phyloP scores from a whole-genome alignment of 2,329 filamentous ascomycete species.

The Proliferodiscus dingleyae region DNA sequence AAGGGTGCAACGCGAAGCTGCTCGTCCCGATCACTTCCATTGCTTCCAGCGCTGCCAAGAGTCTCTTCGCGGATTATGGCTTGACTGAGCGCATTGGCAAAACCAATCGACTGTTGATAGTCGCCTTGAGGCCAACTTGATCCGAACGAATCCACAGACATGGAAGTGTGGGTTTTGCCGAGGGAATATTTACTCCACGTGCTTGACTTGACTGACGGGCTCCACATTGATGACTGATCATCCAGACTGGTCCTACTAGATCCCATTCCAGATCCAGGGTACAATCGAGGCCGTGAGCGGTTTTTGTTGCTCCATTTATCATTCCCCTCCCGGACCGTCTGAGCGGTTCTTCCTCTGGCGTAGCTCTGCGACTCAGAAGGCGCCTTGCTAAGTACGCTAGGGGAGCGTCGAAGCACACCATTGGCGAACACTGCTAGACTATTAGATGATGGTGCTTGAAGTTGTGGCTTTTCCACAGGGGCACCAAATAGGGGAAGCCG shows the following conservation, averaged over 20 bases:
- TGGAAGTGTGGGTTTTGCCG: conserved; percentile 83
- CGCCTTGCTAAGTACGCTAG: conserved; percentile 88
- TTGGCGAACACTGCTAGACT: conserved; percentile 64
- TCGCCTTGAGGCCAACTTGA: conserved; percentile 71
- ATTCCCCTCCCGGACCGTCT: conserved; percentile 34
- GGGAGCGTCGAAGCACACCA: conserved; percentile 74
- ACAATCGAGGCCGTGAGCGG: conserved; percentile 70
- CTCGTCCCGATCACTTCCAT: conserved; percentile 35
- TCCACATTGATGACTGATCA: conserved; percentile 86
- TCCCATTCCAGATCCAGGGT: conserved; percentile 74
- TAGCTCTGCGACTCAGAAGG: conserved; percentile 76
- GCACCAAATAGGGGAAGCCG: conserved; percentile 82
- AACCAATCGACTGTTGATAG: conserved; percentile 94
- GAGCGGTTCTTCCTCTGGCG: conserved; percentile 64
- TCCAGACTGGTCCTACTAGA: conserved; percentile 94
- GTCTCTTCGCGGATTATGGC: conserved; percentile 91
- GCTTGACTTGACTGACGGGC: conserved; percentile 72
- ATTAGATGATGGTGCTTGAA: conserved; percentile 44
- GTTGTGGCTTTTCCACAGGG: conserved; percentile 41
- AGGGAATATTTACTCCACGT: conserved; percentile 94
- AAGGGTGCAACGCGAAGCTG: conserved; percentile 49
- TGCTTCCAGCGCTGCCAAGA: conserved; percentile 42
- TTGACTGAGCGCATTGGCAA: conserved; percentile 92
- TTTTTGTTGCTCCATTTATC: conserved; percentile 78
- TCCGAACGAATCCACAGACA: conserved; percentile 87